Conservation (phyloP, 2,329 filamentous ascomycete species). For the Apiospora sp. region DNA sequence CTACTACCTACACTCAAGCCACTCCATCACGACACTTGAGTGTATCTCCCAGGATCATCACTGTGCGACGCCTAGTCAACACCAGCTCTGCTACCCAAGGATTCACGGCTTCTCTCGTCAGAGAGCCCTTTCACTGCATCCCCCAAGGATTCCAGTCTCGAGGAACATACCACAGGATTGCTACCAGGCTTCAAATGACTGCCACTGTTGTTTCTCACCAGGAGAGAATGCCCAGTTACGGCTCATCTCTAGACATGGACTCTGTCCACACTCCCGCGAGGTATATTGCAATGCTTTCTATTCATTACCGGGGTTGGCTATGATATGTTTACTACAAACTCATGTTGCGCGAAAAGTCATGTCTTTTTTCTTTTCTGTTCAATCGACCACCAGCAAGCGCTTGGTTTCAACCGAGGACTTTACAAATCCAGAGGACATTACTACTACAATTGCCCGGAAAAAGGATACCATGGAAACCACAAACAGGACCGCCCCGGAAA, state of each 20-base stretch:
- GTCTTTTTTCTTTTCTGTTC: conserved; percentile 40
- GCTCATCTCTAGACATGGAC: conserved; percentile 61
- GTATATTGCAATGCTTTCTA: conserved; percentile 65
- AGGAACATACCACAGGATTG: conserved; percentile 48
- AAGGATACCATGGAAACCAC: conserved; percentile 25
- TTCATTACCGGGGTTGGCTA: conserved; percentile 54
- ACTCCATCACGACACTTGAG: conserved; percentile 17
- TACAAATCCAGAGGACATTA: conserved; percentile 22
- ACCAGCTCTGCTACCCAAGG: conserved; percentile 30
- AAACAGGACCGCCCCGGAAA: conserved; percentile 21
- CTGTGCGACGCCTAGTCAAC: conserved; percentile 36
- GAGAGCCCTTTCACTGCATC: conserved; percentile 39
- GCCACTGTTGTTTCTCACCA: conserved; percentile 56
- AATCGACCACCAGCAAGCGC: conserved; percentile 43
- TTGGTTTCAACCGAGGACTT: conserved; percentile 26
- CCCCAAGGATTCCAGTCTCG: conserved; percentile 35
- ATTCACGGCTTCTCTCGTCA: conserved; percentile 33
- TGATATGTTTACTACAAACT: conserved; percentile 44
- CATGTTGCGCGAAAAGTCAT: conserved; percentile 43
- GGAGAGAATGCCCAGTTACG: conserved; percentile 62
- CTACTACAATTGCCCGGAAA: conserved; percentile 20
- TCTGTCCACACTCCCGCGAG: conserved; percentile 68
- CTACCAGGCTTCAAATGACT: conserved; percentile 50
- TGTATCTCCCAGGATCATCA: conserved; percentile 32
- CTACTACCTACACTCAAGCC: conserved; percentile 28